Evolutionary conservation across 306 rosid genomes (phyloP).

Genomic region (Comarum palustre): DNA sequence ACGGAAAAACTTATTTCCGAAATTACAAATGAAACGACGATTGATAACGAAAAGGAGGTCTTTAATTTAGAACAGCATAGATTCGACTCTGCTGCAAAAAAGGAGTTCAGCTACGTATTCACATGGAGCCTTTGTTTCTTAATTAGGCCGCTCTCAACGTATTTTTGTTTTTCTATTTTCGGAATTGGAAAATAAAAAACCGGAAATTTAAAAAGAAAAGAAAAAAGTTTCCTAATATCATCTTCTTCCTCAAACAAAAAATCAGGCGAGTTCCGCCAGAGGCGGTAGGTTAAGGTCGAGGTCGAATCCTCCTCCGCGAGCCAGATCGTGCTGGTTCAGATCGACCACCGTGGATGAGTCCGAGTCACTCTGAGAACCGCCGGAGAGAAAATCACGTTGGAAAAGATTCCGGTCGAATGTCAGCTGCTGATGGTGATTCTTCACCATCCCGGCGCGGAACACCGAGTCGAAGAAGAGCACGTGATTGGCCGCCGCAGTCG

Average conservation of each 20-base stretch:
- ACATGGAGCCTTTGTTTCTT: conserved; percentile 15
- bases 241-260: background rate
- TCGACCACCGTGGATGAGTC: conserved; percentile 46
- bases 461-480: conserved; percentile 42
- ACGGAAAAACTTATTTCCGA: conserved; percentile 12
- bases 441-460: conserved; percentile 43
- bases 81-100: conserved; percentile 35
- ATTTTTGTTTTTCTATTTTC: conserved; percentile 11
- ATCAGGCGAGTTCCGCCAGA: conserved; percentile 37
- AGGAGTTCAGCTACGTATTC: conserved; percentile 29
- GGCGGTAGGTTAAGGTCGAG: conserved; percentile 51
- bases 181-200: background rate
- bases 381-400: conserved; percentile 23
- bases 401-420: conserved; percentile 24
- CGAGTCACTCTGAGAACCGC: conserved; percentile 42
- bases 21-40: conserved; percentile 15
- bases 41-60: conserved; percentile 1
- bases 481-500: conserved; percentile 35
- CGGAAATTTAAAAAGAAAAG: background rate
- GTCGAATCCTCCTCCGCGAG: conserved; percentile 22
- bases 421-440: conserved; percentile 18
- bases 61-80: conserved; percentile 27
- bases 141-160: conserved; percentile 2
- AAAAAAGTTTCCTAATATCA: background rate
- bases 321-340: conserved; percentile 26